A percentile compares a stretch with the other conserved stretches of the same genome.
These are phyloP conservation scores for Sporobolomyces roseus DNA, from an alignment of 768 basidiomycete genomes.

Conservation along the genomic window DNA sequence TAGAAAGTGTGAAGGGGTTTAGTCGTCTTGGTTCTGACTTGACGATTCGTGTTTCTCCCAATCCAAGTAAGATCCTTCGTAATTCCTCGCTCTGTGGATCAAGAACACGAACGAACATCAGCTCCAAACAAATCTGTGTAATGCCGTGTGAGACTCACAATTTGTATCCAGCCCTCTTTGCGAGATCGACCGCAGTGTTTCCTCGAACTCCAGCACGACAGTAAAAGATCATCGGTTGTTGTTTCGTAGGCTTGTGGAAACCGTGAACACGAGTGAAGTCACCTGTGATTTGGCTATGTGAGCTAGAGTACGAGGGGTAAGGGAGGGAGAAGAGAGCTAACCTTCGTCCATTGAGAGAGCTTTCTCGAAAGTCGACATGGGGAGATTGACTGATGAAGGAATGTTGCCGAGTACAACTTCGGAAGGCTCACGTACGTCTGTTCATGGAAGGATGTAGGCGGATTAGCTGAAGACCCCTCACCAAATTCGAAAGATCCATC, in stretches of 20 bases:
- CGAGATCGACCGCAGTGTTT: constrained; percentile 73
- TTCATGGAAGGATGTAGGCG: neutral
- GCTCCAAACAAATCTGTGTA: no score
- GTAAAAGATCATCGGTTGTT: constrained; percentile 80
- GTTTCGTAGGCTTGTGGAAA: constrained; percentile 66
- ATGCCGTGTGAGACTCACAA: constrained; percentile 69
- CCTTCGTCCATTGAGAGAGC: constrained; percentile 58
- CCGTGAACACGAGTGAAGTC: constrained; percentile 64
- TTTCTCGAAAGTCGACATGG: constrained; percentile 69
- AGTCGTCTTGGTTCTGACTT: constrained; percentile 45
- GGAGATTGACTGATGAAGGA: constrained; percentile 84
- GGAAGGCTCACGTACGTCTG: constrained; percentile 89
- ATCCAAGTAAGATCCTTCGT: constrained; percentile 82
- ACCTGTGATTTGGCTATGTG: constrained; percentile 35
- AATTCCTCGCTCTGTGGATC: constrained; percentile 59
- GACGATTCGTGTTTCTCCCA: constrained; percentile 60
- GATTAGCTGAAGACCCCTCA: neutral
- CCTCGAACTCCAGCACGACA: constrained; percentile 85
- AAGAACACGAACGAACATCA: no score
- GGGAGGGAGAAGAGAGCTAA: constrained; percentile 14
- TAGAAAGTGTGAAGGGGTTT: constrained; percentile 3
- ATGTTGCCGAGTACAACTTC: constrained; percentile 89
- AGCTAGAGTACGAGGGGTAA: neutral
- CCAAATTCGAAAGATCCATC: neutral
- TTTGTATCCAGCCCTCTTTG: constrained; percentile 71